Conservation (phyloP, 495 filamentous ascomycete genomes). For the Neurospora sp. region DNA sequence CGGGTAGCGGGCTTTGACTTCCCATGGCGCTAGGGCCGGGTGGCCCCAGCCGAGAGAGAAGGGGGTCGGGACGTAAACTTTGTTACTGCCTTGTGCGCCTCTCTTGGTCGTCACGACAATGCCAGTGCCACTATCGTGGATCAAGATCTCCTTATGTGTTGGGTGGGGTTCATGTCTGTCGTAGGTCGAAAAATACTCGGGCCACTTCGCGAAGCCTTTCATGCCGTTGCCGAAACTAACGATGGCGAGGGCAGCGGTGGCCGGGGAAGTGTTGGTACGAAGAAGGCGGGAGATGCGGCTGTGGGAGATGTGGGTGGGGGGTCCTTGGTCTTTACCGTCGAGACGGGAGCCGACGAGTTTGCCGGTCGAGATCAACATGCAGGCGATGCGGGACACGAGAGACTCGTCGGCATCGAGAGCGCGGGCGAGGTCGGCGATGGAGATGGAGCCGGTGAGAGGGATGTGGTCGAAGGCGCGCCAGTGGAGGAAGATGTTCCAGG, state of each 20-base stretch:
- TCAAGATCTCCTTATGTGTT: neutral
- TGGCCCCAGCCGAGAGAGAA: slow-evolving; percentile 21
- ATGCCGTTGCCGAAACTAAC: slow-evolving; percentile 20
- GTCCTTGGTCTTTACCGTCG: neutral
- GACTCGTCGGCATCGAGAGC: slow-evolving; percentile 15
- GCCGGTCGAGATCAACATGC: slow-evolving; percentile 10
- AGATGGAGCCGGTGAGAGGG: slow-evolving; percentile 17
- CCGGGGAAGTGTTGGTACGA: neutral
- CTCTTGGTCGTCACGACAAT: neutral
- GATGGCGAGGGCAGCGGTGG: slow-evolving; percentile 6
- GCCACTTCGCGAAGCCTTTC: slow-evolving; percentile 16
- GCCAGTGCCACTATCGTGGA: neutral
- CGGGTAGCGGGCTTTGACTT: slow-evolving; percentile 18
- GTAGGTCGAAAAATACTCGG: slow-evolving; percentile 16
- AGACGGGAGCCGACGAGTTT: slow-evolving; percentile 4
- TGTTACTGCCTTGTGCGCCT: neutral
- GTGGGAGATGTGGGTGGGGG: slow-evolving; percentile 11
- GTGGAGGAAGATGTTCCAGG: slow-evolving; percentile 18
- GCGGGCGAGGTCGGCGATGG: slow-evolving; percentile 14
- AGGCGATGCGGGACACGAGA: slow-evolving; percentile 15
- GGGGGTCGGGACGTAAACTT: slow-evolving; percentile 4
- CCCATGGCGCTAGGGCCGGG: slow-evolving; percentile 17
- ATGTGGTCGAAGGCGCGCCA: slow-evolving; percentile 26
- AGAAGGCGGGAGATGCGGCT: slow-evolving; percentile 15
- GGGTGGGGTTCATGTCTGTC: slow-evolving; percentile 13